These are phyloP conservation scores for Pisolithus thermaeus DNA, from an alignment of 1,284 basidiomycete genomes.

Conservation along the genomic window DNA sequence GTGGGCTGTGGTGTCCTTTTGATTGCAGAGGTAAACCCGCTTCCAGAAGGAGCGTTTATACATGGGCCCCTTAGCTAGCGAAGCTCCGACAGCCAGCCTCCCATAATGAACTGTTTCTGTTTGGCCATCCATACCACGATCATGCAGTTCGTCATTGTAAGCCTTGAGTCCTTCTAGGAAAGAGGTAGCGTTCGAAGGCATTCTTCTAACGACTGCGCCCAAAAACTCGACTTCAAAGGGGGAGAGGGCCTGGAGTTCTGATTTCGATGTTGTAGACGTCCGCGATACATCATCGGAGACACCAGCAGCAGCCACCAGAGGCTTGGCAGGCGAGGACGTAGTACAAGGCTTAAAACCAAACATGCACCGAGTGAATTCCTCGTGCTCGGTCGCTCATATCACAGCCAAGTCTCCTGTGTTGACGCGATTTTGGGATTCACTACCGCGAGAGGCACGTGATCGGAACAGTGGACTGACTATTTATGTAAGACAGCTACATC, in stretches of 20 bases:
- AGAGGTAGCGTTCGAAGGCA: slow-evolving; percentile 57
- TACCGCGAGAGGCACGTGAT: slow-evolving; percentile 23
- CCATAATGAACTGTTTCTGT: slow-evolving; percentile 75
- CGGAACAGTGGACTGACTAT: slow-evolving; percentile 18
- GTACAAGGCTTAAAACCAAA: slow-evolving; percentile 25
- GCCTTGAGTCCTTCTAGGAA: slow-evolving; percentile 77
- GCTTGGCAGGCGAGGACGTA: slow-evolving; percentile 28
- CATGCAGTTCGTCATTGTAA: too few relatives aligned
- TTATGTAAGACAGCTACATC: slow-evolving; percentile 21
- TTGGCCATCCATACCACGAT: slow-evolving; percentile 66
- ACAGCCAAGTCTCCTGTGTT: neutral
- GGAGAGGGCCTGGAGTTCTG: slow-evolving; percentile 56
- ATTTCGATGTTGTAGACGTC: slow-evolving; percentile 39
- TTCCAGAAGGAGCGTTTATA: slow-evolving; percentile 4
- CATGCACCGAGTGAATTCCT: slow-evolving; percentile 12
- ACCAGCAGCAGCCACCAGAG: slow-evolving; percentile 5
- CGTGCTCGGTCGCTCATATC: slow-evolving; percentile 1
- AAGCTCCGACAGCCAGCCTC: slow-evolving; percentile 70
- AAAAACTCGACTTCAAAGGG: slow-evolving; percentile 61
- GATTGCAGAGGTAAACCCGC: slow-evolving; percentile 5
- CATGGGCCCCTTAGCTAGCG: slow-evolving; percentile 63
- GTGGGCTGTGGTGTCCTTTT: slow-evolving; percentile 9
- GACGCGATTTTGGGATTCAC: slow-evolving; percentile 3
- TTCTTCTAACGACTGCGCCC: slow-evolving; percentile 64
- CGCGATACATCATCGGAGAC: slow-evolving; percentile 42